Evolutionary conservation across 1,139 yeast genomes (phyloP), one percentile per base, ranked within the genome.

Genomic region (Sugiyamaella japonica): DNA sequence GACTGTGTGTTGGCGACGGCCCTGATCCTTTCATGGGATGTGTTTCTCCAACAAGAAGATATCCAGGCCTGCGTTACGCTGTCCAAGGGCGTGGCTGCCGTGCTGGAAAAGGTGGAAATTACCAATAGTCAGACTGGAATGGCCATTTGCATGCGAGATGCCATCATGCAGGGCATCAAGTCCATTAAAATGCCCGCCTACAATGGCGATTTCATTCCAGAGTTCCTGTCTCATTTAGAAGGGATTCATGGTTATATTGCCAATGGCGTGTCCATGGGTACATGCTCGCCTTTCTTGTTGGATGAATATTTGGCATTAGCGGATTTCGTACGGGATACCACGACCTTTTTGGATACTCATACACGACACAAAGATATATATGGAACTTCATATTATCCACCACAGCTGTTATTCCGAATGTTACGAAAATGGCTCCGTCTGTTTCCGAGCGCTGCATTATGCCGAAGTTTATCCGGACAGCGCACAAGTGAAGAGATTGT

Each of bases 131-230:
- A 61, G 29, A 63, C 68, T 7, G 66, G 66, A 9, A 63, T 66
- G n/a, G 63, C 69, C 8, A 53, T 64, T 7, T 66, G 69, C 53
- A 63, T 66, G 65, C 59, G 64, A 7, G 68, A 67, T 37, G 65
- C 70, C 7, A 58, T 66, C 7, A 59, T 66, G 49, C 70, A 68
- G 53, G 63, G 66, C 28, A 65, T 67, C 51, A 63, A 73, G 36
- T 62, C 71, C 9, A 67, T 74, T 15, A 69, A 71, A 52, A 61
- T 70, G 52, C 78, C 77, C 0, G 66, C 72, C 1, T 74, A 73
- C 59, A 67, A 67, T 48, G 61, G 70, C 1, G 54, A 62, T 2
- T 72, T 73, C 51, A 63, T 74, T 48, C 52, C 45, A 5, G 78
- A 74, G 56, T 61, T 66, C 28, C 57, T 60, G 13, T 46, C 45